Evolutionary conservation across 1,139 yeast species (phyloP).

Genomic region (Pichia sp.): DNA sequence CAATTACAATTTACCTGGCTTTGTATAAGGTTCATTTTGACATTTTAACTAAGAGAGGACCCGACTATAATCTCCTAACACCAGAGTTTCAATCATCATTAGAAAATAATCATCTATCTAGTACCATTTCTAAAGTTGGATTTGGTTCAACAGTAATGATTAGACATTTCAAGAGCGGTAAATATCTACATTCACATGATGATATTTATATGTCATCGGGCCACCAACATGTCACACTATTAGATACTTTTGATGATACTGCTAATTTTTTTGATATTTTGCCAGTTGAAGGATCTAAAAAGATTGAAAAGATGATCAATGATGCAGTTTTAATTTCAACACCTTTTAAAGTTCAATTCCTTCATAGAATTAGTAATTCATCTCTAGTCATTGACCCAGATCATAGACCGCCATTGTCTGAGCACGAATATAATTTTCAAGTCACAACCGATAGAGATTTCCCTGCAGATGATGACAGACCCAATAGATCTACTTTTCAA

Average conservation of each 20-base stretch:
- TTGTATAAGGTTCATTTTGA: constrained; percentile 46
- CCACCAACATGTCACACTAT: constrained; percentile 65
- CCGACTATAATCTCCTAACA: constrained; percentile 46
- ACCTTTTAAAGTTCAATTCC: constrained; percentile 49
- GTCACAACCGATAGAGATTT: constrained; percentile 55
- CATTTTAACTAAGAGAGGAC: constrained; percentile 41
- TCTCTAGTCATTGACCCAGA: constrained; percentile 50
- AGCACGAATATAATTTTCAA: constrained; percentile 72
- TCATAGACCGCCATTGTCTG: constrained; percentile 67
- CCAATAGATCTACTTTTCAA: constrained; percentile 48
- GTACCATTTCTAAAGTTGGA: constrained; percentile 45
- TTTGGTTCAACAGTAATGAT: constrained; percentile 63
- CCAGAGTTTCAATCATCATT: constrained; percentile 54
- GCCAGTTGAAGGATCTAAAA: constrained; percentile 13
- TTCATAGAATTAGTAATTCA: constrained; percentile 55
- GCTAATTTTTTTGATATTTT: constrained; percentile 69
- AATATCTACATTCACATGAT: constrained; percentile 64
- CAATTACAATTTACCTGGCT: constrained; percentile 43
- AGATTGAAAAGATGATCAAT: constrained; percentile 16
- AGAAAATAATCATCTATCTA: constrained; percentile 35
- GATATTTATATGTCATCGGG: constrained; percentile 42
- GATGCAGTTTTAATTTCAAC: constrained; percentile 38
- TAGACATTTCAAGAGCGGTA: constrained; percentile 56
- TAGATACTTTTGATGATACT: constrained; percentile 41
- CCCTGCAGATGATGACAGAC: constrained; percentile 42